These are phyloP conservation scores for Starmera stellimalicola DNA, from an alignment of 1,139 yeast genomes.

Conservation along the genomic window DNA sequence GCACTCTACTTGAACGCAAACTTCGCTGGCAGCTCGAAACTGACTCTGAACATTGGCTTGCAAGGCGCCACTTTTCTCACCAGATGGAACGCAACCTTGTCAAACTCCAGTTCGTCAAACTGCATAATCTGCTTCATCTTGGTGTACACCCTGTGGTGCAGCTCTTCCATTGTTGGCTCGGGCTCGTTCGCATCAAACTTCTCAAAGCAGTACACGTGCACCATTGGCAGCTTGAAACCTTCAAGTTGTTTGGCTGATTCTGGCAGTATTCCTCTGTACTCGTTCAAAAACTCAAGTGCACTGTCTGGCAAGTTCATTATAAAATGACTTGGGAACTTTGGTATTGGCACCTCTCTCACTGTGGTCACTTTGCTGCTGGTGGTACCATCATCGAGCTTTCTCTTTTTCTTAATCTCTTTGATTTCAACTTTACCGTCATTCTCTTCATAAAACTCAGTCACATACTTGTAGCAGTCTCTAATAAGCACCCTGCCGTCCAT, in stretches of 20 bases:
- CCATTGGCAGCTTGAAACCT: slow-evolving; percentile 56
- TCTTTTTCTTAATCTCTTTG: slow-evolving; percentile 18
- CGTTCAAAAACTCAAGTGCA: slow-evolving; percentile 78
- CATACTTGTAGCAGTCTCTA: slow-evolving; percentile 41
- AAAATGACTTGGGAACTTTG: slow-evolving; percentile 56
- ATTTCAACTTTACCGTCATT: slow-evolving; percentile 20
- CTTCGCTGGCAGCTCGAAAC: slow-evolving; percentile 66
- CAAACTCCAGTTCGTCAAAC: slow-evolving; percentile 35
- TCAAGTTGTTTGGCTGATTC: slow-evolving; percentile 27
- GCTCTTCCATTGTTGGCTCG: slow-evolving; percentile 57
- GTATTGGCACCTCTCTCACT: slow-evolving; percentile 35
- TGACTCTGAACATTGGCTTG: slow-evolving; percentile 88
- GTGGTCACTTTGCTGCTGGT: slow-evolving; percentile 13
- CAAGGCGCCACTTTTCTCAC: slow-evolving; percentile 96
- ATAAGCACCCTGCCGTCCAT: slow-evolving; percentile 83
- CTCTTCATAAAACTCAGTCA: slow-evolving; percentile 22
- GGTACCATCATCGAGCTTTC: slow-evolving; percentile 13
- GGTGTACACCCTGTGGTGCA: slow-evolving; percentile 51
- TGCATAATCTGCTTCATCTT: slow-evolving; percentile 49
- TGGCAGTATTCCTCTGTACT: slow-evolving; percentile 61
- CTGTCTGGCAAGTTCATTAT: slow-evolving; percentile 96
- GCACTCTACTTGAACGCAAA: slow-evolving; percentile 45
- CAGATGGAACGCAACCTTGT: slow-evolving; percentile 53
- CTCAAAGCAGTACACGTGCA: slow-evolving; percentile 90
- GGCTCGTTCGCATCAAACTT: slow-evolving; percentile 68